phyloP scores from a whole-genome alignment of 2,329 filamentous ascomycete species.

The Epichloe bromicola region DNA sequence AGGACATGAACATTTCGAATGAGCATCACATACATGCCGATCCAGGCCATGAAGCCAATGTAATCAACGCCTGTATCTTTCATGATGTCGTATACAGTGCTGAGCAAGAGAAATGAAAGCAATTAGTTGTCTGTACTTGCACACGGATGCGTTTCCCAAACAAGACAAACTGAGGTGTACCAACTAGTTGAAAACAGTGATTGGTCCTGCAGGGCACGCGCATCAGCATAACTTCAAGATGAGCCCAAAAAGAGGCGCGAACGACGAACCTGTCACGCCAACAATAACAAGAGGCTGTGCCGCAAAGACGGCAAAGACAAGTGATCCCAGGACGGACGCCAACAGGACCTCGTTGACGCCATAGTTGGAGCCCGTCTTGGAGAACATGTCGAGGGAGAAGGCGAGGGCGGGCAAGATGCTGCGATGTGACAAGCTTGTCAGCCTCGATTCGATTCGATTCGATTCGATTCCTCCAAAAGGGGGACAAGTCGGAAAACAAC shows the following conservation, averaged over 20 bases:
- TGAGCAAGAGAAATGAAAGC: constrained; percentile 12
- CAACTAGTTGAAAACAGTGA: constrained; percentile 84
- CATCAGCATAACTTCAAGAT: not conserved
- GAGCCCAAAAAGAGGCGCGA: not conserved
- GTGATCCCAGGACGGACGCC: constrained; percentile 66
- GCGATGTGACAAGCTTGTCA: constrained; percentile 20
- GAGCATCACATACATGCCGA: constrained; percentile 49
- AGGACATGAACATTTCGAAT: not conserved
- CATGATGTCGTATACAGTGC: constrained; percentile 83
- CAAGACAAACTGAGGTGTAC: constrained; percentile 10
- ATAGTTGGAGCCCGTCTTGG: constrained; percentile 71
- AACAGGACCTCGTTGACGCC: constrained; percentile 88
- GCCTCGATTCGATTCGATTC: not conserved
- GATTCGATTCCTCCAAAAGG: not conserved
- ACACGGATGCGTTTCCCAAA: not conserved
- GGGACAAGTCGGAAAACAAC: constrained; percentile 9
- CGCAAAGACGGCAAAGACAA: constrained; percentile 68
- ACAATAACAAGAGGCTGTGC: constrained; percentile 85
- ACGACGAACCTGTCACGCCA: constrained; percentile 56
- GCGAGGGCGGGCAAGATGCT: constrained; percentile 79
- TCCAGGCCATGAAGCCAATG: constrained; percentile 84
- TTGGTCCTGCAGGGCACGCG: constrained; percentile 44
- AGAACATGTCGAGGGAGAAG: constrained; percentile 89
- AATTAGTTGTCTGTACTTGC: no score
- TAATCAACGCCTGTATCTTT: constrained; percentile 65